Conservation (phyloP, 495 filamentous ascomycete genomes). For the Bryoglossum gracile region DNA sequence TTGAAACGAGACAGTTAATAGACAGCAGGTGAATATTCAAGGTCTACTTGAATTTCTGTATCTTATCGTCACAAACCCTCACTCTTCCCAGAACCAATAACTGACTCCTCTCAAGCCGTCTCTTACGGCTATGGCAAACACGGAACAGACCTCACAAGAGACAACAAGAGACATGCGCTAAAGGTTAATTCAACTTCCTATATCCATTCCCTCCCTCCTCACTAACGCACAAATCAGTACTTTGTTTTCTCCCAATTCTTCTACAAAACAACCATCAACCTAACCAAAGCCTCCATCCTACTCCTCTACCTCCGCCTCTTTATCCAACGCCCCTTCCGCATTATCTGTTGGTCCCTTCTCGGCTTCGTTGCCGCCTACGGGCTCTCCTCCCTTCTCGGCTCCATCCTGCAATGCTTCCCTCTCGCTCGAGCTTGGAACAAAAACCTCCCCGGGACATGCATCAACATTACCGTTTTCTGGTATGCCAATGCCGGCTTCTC, state of each 20-base stretch:
- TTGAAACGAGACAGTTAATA: too few relatives aligned
- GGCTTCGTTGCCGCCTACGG: conserved; percentile 32
- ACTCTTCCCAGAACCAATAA: neutral
- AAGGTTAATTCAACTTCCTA: conserved; percentile 1
- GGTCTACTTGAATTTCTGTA: too few relatives aligned
- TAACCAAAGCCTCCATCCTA: conserved; percentile 42
- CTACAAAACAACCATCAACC: conserved; percentile 10
- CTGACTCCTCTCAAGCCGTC: neutral
- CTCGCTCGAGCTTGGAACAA: conserved; percentile 47
- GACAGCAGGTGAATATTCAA: too few relatives aligned
- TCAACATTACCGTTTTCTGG: conserved; percentile 36
- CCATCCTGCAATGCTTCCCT: conserved; percentile 48
- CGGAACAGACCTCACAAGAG: neutral
- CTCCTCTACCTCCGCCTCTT: conserved; percentile 45
- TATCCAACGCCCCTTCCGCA: conserved; percentile 29
- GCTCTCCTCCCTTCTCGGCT: conserved; percentile 33
- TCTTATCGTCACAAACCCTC: too few relatives aligned
- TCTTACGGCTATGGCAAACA: conserved; percentile 3
- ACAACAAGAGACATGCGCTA: neutral
- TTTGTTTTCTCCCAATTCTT: neutral
- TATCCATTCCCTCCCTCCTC: neutral
- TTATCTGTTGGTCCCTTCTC: conserved; percentile 30
- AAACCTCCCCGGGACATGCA: conserved; percentile 41
- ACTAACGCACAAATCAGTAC: neutral
- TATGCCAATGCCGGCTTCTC: conserved; percentile 49